phyloP scores from a whole-genome alignment of 73 alveolate species.

The Diophrys sp. region DNA sequence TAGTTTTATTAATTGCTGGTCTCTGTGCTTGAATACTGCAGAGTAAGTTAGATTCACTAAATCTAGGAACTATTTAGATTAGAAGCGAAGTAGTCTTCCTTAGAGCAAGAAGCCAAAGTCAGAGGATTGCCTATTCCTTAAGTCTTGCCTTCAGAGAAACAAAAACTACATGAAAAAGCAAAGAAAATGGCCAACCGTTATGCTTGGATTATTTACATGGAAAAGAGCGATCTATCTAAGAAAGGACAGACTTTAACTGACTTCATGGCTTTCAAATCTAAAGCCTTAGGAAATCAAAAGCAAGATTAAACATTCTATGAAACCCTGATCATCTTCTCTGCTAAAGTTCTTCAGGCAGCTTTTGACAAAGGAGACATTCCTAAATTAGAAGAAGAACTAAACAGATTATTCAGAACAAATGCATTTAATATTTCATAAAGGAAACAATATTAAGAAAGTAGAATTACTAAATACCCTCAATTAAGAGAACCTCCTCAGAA shows the following conservation, averaged over 20 bases:
- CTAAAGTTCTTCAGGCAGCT: slow-evolving; percentile 63
- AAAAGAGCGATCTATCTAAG: slow-evolving; percentile 29
- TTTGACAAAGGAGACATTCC: slow-evolving; percentile 60
- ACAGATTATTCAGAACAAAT: slow-evolving; percentile 65
- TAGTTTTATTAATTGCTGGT: slow-evolving; percentile 40
- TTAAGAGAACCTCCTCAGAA: slow-evolving; percentile 43
- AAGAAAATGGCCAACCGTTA: slow-evolving; percentile 63
- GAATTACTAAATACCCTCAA: slow-evolving; percentile 44
- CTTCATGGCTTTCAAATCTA: slow-evolving; percentile 30
- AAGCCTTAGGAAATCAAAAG: slow-evolving; percentile 45
- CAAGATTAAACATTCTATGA: slow-evolving; percentile 64
- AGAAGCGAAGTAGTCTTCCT: slow-evolving; percentile 43
- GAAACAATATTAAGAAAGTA: slow-evolving; percentile 44
- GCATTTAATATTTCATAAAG: slow-evolving; percentile 69
- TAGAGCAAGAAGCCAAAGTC: slow-evolving; percentile 58
- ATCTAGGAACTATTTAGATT: slow-evolving; percentile 38
- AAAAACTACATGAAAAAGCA: slow-evolving; percentile 59
- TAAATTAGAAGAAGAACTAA: slow-evolving; percentile 64
- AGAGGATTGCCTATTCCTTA: slow-evolving; percentile 70
- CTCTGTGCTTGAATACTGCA: slow-evolving; percentile 62
- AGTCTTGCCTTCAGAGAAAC: slow-evolving; percentile 63
- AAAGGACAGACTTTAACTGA: slow-evolving; percentile 29
- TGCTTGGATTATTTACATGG: slow-evolving; percentile 54
- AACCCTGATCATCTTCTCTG: slow-evolving; percentile 67
- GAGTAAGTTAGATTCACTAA: neutral